Base-by-base conservation (phyloP, 208 protist species). In the Trypanosoma platydactyli region DNA sequence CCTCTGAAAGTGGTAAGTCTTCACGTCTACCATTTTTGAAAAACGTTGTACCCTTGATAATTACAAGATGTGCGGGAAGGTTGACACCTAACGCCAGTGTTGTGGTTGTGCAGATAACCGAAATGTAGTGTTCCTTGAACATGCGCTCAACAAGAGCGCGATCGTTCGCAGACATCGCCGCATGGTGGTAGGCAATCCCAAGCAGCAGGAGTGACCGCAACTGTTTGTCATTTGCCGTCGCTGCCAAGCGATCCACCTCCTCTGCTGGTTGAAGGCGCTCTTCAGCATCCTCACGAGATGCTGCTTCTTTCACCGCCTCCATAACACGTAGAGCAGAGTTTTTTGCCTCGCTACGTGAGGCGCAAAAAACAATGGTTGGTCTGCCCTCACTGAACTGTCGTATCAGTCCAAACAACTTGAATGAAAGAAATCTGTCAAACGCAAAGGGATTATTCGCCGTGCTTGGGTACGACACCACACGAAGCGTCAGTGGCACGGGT, bases 21-120 rank as follows among this genome's bases (percentile, higher is more conserved):
- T 92, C 85, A 15, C 88, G 75, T 25, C 82, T 81, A 46, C 97
- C 97, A 35, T 81, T 87, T 71, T 99, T 98, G 68, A 97, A 99
- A 81, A 95, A 99, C 50, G 99, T 98, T 2, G 98, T 99, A 22
- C 99, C 99, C 74, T 99, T 95, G 40, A 98, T 73, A 1, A 98
- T 77, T 1, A 98, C 96, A 11, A 97, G 74, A 38, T 94, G 88
- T 2, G 92, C 94, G 0, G 96, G 96, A 20, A 98, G 76, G 70
- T 98, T 98, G 12, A 98, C 93, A 11, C 96, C 96, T 24, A 97
- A 72, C 2, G 94, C 89, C 5, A 98, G 80, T 18, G 96, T 98
- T 0, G 91, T 94, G 2, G 96, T 98, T 0, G 92, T 90, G 80
- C 92, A 97, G 9, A 98, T 52, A 12, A 95, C 88, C 18, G 76